phyloP scores from a whole-genome alignment of 441 rosid genomes.

The Erodium chrysanthum region DNA sequence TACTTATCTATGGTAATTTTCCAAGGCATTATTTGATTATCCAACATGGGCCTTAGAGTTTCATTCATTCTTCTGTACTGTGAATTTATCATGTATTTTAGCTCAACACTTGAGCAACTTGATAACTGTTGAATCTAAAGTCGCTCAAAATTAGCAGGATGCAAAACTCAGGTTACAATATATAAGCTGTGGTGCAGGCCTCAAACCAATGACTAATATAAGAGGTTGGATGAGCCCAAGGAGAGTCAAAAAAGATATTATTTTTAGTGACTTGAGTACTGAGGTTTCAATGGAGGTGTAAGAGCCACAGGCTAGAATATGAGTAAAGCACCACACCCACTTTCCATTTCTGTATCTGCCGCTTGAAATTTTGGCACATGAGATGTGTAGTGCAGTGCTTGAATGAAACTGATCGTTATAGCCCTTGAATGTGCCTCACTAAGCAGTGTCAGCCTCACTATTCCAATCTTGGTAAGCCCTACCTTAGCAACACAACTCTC shows the following conservation, averaged over 20 bases:
- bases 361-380: not conserved
- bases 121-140: no score
- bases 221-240: not conserved
- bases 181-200: not conserved
- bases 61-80: no score
- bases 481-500: not conserved
- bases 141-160: no score
- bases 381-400: not conserved
- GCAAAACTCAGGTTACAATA: no score
- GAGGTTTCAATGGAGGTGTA: not conserved
- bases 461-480: no score
- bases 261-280: not conserved
- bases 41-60: no score
- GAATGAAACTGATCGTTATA: not conserved
- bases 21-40: no score
- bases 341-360: no score
- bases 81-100: no score
- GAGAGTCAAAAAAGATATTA: not conserved
- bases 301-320: not conserved
- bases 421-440: not conserved
- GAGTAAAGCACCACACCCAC: not conserved
- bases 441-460: no score
- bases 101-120: no score
- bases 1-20: no score
- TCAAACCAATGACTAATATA: not conserved